These are phyloP conservation scores for Boletellus ananas DNA, from an alignment of 768 basidiomycete genomes.

Conservation along the genomic window DNA sequence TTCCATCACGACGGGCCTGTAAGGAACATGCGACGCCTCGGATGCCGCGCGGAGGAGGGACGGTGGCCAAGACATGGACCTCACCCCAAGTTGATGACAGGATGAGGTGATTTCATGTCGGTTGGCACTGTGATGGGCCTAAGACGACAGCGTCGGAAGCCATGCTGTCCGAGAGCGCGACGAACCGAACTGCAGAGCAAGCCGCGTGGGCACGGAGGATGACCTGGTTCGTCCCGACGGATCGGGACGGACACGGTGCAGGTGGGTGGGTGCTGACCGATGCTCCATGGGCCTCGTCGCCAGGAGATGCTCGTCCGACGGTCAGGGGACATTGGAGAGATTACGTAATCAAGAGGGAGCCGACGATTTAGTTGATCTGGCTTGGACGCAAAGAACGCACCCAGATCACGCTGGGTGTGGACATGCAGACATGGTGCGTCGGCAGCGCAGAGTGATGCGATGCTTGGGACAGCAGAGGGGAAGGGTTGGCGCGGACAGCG, in stretches of 20 bases:
- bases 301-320: too few species aligned
- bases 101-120: constrained; percentile 23
- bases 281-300: too few species aligned
- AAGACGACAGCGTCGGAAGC: constrained; percentile 6
- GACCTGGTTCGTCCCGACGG: too few species aligned
- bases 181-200: background rate
- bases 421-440: constrained; percentile 24
- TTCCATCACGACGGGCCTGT: constrained; percentile 22
- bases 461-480: background rate
- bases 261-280: too few species aligned
- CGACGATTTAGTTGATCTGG: background rate
- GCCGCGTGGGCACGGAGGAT: too few species aligned
- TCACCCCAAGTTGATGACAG: constrained; percentile 7
- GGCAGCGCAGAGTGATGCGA: constrained; percentile 9
- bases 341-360: too few species aligned
- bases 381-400: too few species aligned
- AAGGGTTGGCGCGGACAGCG: background rate
- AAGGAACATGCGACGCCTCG: constrained; percentile 29
- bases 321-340: too few species aligned
- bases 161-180: background rate
- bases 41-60: constrained; percentile 28
- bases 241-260: too few species aligned
- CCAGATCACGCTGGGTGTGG: constrained; percentile 1
- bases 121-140: constrained; percentile 15
- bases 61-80: too few species aligned